phyloP scores from a whole-genome alignment of 1,284 basidiomycete species.

The Moesziomyces antarcticus region DNA sequence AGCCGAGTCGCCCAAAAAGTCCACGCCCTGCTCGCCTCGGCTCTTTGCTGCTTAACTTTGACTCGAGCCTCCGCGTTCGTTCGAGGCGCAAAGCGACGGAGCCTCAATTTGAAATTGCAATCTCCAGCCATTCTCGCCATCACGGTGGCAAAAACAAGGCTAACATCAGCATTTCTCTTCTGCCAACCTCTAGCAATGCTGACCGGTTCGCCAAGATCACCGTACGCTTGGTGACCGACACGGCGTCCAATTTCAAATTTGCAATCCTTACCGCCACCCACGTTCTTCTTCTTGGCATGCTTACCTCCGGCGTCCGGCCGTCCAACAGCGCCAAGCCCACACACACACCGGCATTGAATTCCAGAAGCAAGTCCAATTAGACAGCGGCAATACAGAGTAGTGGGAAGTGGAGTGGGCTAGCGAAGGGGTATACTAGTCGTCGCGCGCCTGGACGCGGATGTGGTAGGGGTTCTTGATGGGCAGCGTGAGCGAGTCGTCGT shows the following conservation, averaged over 20 bases:
- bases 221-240: too few relatives aligned
- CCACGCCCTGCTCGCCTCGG: too few relatives aligned
- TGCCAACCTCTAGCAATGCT: too few relatives aligned
- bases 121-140: not conserved
- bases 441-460: conserved; percentile 30
- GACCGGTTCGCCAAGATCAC: too few relatives aligned
- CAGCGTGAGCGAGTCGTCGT: conserved; percentile 48
- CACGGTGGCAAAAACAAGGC: too few relatives aligned
- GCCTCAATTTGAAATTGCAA: not conserved
- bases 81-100: too few relatives aligned
- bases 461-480: conserved; percentile 48
- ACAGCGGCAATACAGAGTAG: not conserved
- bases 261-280: not conserved
- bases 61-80: too few relatives aligned
- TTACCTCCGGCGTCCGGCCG: too few relatives aligned
- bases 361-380: not conserved
- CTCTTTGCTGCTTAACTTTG: too few relatives aligned
- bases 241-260: not conserved
- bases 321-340: not conserved
- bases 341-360: not conserved
- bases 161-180: not conserved
- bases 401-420: too few relatives aligned
- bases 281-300: too few relatives aligned
- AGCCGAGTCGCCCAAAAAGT: too few relatives aligned
- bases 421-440: conserved; percentile 17